Percentiles rank a stretch among this genome's conserved stretches.
Conservation (phyloP, 1,284 basidiomycete species). For the Trichosporon faecale region DNA sequence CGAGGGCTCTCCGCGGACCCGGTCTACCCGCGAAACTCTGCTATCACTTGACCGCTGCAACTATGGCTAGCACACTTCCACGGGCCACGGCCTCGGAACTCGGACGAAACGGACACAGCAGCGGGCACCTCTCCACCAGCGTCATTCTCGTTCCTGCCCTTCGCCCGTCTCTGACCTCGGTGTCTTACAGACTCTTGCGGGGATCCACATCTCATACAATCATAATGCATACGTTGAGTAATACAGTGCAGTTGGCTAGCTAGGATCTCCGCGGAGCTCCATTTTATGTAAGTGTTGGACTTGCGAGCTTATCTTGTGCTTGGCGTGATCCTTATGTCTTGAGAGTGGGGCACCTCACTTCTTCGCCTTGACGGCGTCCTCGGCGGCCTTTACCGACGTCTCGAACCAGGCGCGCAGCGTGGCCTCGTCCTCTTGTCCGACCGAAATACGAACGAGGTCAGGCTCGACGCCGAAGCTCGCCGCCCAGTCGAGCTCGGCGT, state of each 20-base stretch:
- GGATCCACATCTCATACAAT: neutral
- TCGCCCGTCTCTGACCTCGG: neutral
- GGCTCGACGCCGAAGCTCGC: constrained; percentile 77
- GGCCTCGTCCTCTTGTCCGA: constrained; percentile 80
- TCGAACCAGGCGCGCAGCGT: constrained; percentile 64
- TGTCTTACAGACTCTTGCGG: neutral
- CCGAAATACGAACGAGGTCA: constrained; percentile 79
- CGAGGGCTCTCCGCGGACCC: neutral
- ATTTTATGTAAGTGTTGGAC: constrained; percentile 4
- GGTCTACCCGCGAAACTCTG: neutral
- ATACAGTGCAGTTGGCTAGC: neutral
- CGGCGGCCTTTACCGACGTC: constrained; percentile 61
- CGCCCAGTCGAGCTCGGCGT: constrained; percentile 88
- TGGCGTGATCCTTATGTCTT: neutral
- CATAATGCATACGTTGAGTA: constrained; percentile 3
- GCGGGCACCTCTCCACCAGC: neutral
- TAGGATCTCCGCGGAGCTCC: neutral
- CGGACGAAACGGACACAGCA: neutral
- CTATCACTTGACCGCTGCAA: neutral
- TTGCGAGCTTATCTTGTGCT: neutral
- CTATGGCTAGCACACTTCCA: neutral
- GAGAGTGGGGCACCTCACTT: neutral
- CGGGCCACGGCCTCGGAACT: neutral
- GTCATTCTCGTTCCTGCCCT: too few relatives aligned
- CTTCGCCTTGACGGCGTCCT: constrained; percentile 27